A percentile compares a stretch with the other conserved stretches of the same genome.
These are phyloP conservation scores for Raphanus raphanistrum DNA, from an alignment of 345 rosid genomes.

Conservation along the genomic window DNA sequence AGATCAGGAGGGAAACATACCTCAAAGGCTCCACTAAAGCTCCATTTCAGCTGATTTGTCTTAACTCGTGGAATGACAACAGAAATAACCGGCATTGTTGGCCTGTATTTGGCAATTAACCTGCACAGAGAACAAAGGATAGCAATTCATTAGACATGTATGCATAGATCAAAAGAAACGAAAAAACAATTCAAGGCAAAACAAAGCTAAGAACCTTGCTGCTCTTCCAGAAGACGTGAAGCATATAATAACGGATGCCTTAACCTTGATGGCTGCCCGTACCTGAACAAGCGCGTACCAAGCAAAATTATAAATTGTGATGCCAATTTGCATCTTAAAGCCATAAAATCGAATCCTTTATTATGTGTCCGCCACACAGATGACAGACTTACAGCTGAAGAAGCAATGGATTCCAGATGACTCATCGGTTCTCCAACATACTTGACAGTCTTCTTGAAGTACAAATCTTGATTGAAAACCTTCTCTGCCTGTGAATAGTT, in stretches of 20 bases:
- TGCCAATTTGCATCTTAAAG: neutral
- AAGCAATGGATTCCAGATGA: slow-evolving; percentile 96
- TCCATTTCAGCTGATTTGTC: slow-evolving; percentile 97
- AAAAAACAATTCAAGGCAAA: neutral
- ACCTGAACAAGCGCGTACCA: slow-evolving; percentile 49
- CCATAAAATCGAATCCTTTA: neutral
- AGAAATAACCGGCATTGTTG: slow-evolving; percentile 96
- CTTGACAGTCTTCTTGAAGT: slow-evolving; percentile 88
- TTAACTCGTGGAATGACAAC: slow-evolving; percentile 97
- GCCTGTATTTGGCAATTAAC: slow-evolving; percentile 96
- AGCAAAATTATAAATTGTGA: slow-evolving; percentile 11
- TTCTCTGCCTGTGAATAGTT: slow-evolving; percentile 74
- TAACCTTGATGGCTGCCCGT: slow-evolving; percentile 97
- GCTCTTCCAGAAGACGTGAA: slow-evolving; percentile 99
- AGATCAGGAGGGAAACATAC: slow-evolving; percentile 38
- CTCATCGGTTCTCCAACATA: slow-evolving; percentile 94
- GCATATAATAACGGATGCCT: slow-evolving; percentile 94
- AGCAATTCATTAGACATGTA: neutral
- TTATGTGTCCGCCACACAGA: slow-evolving; percentile 9
- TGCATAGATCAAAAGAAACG: neutral
- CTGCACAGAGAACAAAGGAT: slow-evolving; percentile 44
- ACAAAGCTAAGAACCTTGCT: slow-evolving; percentile 60
- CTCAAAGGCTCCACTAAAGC: slow-evolving; percentile 98
- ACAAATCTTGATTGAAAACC: slow-evolving; percentile 89
- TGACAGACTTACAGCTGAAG: slow-evolving; percentile 72